Conservation (phyloP, 331 rosid genomes). For the Malus hybrid region DNA sequence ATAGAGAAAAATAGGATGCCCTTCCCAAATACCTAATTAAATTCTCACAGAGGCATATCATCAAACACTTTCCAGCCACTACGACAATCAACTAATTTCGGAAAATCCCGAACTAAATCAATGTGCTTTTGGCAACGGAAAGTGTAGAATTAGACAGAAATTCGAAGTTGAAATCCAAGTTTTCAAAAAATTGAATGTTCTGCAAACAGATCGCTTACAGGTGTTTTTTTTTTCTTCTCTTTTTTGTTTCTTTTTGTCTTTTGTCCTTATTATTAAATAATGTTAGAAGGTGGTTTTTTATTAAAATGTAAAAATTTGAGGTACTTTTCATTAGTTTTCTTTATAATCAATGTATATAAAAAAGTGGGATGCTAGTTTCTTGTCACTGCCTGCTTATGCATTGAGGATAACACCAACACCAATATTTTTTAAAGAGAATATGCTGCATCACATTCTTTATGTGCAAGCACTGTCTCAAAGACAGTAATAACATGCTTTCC, state of each 20-base stretch:
- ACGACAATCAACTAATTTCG: neutral
- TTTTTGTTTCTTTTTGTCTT: no score
- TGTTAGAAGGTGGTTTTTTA: no score
- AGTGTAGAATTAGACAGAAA: neutral
- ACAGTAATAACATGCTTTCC: no score
- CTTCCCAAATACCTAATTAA: neutral
- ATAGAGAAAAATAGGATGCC: neutral
- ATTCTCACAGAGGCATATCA: neutral
- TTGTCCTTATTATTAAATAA: no score
- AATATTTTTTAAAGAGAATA: neutral
- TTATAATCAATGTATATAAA: no score
- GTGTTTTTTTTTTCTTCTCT: no score
- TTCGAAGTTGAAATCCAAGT: no score
- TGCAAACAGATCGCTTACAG: no score
- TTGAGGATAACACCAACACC: neutral
- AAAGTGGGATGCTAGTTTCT: neutral
- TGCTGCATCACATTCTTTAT: neutral
- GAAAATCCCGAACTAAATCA: neutral
- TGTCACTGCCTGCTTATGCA: neutral
- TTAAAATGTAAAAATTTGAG: no score
- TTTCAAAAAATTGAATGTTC: no score
- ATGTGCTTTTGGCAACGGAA: neutral
- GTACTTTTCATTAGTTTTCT: no score
- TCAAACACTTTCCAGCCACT: neutral
- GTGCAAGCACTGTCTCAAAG: neutral